These are phyloP conservation scores for Bryoglossum gracile DNA, from an alignment of 495 filamentous ascomycete species.

Conservation along the genomic window DNA sequence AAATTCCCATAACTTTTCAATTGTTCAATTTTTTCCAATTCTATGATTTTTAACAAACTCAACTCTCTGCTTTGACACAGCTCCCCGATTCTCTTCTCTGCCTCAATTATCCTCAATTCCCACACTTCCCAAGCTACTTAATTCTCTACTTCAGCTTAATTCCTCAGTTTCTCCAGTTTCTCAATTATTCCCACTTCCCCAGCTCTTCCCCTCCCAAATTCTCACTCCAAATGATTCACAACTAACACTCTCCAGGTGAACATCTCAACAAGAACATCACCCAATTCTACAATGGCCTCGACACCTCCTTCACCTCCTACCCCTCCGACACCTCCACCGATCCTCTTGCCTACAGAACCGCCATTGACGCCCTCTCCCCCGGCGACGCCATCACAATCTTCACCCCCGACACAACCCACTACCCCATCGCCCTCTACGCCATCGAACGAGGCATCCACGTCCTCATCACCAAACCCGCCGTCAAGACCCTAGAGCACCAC, in stretches of 20 bases:
- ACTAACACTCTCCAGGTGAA: constrained; percentile 44
- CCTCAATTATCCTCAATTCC: no score
- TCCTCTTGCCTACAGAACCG: constrained; percentile 78
- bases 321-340: constrained; percentile 65
- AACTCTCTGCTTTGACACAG: no score
- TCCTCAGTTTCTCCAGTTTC: no score
- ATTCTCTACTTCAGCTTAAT: no score
- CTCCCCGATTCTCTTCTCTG: no score
- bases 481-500: constrained; percentile 75
- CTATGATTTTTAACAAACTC: no score
- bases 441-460: constrained; percentile 83
- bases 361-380: constrained; percentile 75
- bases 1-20: no score
- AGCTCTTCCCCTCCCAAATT: no score
- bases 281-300: constrained; percentile 78
- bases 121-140: no score
- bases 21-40: no score
- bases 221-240: background rate
- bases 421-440: constrained; percentile 88
- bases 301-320: constrained; percentile 75
- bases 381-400: constrained; percentile 95
- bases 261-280: constrained; percentile 86
- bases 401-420: constrained; percentile 91
- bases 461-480: constrained; percentile 91
- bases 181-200: no score